Conservation (phyloP, 2,329 filamentous ascomycete species). For the Ascochyta lentis region DNA sequence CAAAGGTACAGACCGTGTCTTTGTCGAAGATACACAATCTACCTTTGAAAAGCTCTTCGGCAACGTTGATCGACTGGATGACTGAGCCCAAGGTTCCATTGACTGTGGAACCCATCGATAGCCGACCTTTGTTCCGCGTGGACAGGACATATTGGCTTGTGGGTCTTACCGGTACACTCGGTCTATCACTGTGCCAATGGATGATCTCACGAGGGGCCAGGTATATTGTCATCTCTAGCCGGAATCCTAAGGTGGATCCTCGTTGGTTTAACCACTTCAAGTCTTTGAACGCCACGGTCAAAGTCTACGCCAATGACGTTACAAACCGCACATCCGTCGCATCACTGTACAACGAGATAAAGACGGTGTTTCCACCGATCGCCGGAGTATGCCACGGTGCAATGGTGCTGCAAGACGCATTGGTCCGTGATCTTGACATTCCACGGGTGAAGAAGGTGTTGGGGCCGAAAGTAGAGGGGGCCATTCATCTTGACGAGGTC, state of each 20-base stretch:
- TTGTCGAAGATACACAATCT: not conserved
- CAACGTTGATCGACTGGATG: not conserved
- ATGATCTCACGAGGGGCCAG: conserved; percentile 33
- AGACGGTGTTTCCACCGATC: conserved; percentile 10
- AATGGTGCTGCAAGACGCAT: conserved; percentile 28
- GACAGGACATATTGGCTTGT: conserved; percentile 29
- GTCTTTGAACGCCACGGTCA: conserved; percentile 3
- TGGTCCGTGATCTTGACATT: conserved; percentile 17
- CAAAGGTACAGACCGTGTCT: not conserved
- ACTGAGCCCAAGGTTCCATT: not conserved
- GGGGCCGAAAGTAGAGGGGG: conserved; percentile 27
- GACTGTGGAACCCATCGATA: not conserved
- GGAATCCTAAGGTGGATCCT: conserved; percentile 47
- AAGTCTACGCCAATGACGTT: conserved; percentile 6
- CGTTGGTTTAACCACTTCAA: conserved; percentile 8
- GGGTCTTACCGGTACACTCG: conserved; percentile 31
- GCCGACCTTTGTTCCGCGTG: not conserved
- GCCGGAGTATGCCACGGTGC: conserved; percentile 31
- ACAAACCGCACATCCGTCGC: conserved; percentile 1
- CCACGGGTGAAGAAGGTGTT: conserved; percentile 12
- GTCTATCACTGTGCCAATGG: conserved; percentile 25
- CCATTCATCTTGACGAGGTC: conserved; percentile 21
- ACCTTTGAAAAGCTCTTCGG: not conserved
- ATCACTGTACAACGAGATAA: not conserved
- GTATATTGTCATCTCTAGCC: conserved; percentile 47